These are phyloP conservation scores for Galerina marginata DNA, from an alignment of 768 basidiomycete genomes.

Conservation along the genomic window DNA sequence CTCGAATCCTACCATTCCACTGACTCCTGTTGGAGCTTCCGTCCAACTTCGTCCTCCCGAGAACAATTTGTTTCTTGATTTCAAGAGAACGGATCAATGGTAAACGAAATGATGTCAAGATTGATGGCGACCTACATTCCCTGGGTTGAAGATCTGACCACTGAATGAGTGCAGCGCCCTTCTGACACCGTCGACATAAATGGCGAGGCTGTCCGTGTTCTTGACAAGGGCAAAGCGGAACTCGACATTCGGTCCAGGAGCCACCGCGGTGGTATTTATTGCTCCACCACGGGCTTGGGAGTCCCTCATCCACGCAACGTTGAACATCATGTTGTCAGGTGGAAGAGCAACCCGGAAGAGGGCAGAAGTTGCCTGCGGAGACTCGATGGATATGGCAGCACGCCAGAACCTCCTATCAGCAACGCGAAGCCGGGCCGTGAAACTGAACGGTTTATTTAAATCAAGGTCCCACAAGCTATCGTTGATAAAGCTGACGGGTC, in stretches of 20 bases:
- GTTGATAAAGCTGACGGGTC: conserved; percentile 5
- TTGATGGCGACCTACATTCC: neutral
- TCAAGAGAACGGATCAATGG: neutral
- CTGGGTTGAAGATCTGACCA: neutral
- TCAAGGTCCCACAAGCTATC: neutral
- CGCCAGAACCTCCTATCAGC: conserved; percentile 4
- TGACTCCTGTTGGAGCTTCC: neutral
- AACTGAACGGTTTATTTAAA: neutral
- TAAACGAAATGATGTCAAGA: neutral
- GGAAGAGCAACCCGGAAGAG: neutral
- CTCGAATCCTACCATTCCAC: neutral
- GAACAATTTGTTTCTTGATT: conserved; percentile 3
- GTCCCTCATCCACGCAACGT: neutral
- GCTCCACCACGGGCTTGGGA: neutral
- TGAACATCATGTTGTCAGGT: neutral
- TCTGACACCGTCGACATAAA: neutral
- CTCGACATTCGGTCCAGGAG: neutral
- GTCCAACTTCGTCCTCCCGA: neutral
- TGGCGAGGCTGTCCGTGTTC: neutral
- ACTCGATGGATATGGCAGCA: conserved; percentile 4
- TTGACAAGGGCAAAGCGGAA: conserved; percentile 3
- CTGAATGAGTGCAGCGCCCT: neutral
- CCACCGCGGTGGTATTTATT: neutral
- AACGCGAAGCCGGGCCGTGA: neutral
- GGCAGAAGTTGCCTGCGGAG: neutral